Evolutionary conservation across 106 monocot genomes (phyloP).

Genomic region (Phalaenopsis equestris): DNA sequence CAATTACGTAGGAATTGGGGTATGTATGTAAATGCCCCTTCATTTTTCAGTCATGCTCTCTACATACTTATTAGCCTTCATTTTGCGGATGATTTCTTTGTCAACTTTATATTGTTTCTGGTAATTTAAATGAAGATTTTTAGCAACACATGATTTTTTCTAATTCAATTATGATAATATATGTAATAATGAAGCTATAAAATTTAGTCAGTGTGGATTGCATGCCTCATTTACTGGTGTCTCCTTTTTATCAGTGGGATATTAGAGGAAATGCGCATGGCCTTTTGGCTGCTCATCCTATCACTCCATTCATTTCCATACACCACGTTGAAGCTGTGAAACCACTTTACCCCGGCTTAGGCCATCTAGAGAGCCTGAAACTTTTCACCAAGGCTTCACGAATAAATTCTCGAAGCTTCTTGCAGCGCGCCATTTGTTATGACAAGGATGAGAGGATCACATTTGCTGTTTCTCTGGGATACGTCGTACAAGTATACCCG

Average conservation of each 20-base stretch:
- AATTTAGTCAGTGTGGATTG: neutral
- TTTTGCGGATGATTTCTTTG: neutral
- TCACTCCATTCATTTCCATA: constrained; percentile 76
- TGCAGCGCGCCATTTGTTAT: constrained; percentile 81
- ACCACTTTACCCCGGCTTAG: constrained; percentile 70
- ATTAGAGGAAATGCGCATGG: constrained; percentile 71
- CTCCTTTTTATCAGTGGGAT: constrained; percentile 55
- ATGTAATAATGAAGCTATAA: neutral
- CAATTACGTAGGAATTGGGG: too few relatives aligned
- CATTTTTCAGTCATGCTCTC: neutral
- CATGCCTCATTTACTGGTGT: constrained; percentile 2
- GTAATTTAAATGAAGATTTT: neutral
- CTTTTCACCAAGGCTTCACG: constrained; percentile 80
- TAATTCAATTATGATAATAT: neutral
- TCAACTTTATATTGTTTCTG: neutral
- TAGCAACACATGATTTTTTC: neutral
- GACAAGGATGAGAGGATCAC: constrained; percentile 41
- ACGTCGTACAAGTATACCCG: constrained; percentile 78
- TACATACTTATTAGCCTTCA: too few relatives aligned
- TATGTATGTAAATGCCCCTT: neutral
- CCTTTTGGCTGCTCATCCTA: constrained; percentile 76
- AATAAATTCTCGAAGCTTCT: constrained; percentile 41
- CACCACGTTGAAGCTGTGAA: constrained; percentile 88
- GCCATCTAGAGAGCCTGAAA: constrained; percentile 48
- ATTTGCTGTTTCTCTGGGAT: constrained; percentile 71